phyloP scores from a whole-genome alignment of 352 stramenopile genomes.

The Globisporangium nunn region DNA sequence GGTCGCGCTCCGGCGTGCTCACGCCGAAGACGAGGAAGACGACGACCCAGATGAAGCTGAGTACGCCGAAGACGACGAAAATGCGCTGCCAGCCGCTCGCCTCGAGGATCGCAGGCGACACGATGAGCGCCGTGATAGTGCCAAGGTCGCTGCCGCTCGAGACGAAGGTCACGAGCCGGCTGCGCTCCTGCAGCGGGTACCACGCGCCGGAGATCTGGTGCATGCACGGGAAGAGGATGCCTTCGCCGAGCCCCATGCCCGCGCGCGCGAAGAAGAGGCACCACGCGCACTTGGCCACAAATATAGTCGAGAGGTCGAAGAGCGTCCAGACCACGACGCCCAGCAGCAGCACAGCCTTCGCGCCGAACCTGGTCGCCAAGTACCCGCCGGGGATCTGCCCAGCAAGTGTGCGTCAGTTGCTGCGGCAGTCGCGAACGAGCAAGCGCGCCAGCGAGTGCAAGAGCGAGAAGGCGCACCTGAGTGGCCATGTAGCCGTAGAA shows the following conservation, averaged over 20 bases:
- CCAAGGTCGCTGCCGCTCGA: conserved; percentile 75
- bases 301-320: conserved; percentile 75
- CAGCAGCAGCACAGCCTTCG: conserved; percentile 64
- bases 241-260: conserved; percentile 80
- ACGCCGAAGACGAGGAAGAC: conserved; percentile 51
- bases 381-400: conserved; percentile 68
- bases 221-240: conserved; percentile 86
- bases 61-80: conserved; percentile 65
- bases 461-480: conserved; percentile 29
- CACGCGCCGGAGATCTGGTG: conserved; percentile 79
- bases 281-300: conserved; percentile 47
- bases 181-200: conserved; percentile 79
- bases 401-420: neutral
- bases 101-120: conserved; percentile 67
- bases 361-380: conserved; percentile 56
- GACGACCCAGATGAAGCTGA: conserved; percentile 74
- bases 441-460: neutral
- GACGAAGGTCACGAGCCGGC: conserved; percentile 70
- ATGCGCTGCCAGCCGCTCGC: conserved; percentile 61
- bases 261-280: conserved; percentile 71
- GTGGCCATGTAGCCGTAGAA: conserved; percentile 87
- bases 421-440: too few species aligned
- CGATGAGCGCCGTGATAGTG: conserved; percentile 70
- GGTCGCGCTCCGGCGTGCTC: conserved; percentile 60
- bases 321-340: conserved; percentile 81